Base-by-base conservation (phyloP, 345 rosid genomes). In the Balakata baccata region DNA sequence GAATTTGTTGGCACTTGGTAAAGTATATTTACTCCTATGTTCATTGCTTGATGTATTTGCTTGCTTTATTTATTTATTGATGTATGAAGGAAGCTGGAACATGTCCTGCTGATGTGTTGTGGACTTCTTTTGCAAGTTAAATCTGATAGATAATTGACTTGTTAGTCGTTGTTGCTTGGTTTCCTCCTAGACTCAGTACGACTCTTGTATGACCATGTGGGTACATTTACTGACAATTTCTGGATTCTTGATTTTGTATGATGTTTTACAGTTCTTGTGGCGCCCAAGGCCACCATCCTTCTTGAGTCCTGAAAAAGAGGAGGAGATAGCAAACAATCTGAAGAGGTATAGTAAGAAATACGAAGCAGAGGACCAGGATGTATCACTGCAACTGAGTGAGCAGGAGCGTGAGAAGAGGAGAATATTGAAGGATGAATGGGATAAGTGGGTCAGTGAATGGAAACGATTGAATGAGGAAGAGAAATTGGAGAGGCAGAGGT, bases 301-400 rank as follows among this genome's bases (percentile, higher is more conserved):
- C 79, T 82, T 95, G 84, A 86, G 78, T 43, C 77, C 90, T 0
- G 98, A 95, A 85, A 89, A 92, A 71, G 99, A 95, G 83, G 96
- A 92, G 77, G 97, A 95, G 84, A 88, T 95, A 54, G 92, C 93
- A 45, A 92, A 86, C 88, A 89, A 91, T 78, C 75, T 95, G 86
- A 95, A 87, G 88, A 91, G 86, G 72, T 95, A 95, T 23, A 89
- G 91, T 72, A 95, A 89, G 86, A 95, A 89, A 87, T 95, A 92
- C 0, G 99, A 95, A 81, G 82, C 84, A 39, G 99, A 95, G 83
- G 99, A 95, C 59, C 98, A 92, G 77, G 98, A 95, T 41, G 98
- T 92, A 49, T 88, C 99, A 0, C 18, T 89, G 89, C 84, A 76
- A 38, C 83, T 95, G 83, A 87, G 89, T 13, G 97, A 95, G 84